Conservation (phyloP, 306 rosid species). For the Ammopiptanthus mongolicus region DNA sequence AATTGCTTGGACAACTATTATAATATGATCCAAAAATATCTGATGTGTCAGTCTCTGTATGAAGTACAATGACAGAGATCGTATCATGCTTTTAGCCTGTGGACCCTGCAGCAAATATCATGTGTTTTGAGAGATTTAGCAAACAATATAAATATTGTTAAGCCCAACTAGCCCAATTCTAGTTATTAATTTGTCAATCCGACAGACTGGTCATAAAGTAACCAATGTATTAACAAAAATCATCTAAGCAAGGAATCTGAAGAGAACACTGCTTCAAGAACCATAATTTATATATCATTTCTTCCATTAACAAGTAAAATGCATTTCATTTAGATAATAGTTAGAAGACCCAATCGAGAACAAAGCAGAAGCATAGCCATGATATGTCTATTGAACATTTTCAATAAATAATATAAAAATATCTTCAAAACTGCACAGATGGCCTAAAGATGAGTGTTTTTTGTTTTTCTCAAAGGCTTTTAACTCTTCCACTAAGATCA, state of each 20-base stretch:
- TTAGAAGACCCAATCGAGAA: not conserved
- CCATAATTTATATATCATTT: not conserved
- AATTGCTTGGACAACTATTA: conserved; percentile 32
- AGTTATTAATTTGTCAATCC: conserved; percentile 3
- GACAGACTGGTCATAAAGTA: conserved; percentile 3
- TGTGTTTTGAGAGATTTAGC: conserved; percentile 16
- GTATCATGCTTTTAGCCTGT: conserved; percentile 35
- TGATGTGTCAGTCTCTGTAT: conserved; percentile 38
- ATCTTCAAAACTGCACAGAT: not conserved
- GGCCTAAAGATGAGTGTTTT: not conserved
- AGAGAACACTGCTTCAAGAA: conserved; percentile 11
- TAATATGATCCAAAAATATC: conserved; percentile 29
- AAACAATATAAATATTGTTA: not conserved
- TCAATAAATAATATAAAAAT: not conserved
- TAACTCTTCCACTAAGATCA: not conserved
- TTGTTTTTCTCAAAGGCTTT: not conserved
- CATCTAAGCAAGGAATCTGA: not conserved
- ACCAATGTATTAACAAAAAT: not conserved
- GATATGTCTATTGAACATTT: not conserved
- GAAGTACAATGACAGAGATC: conserved; percentile 42
- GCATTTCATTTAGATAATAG: not conserved
- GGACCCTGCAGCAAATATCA: conserved; percentile 55
- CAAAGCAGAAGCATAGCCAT: not conserved
- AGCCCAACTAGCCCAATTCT: not conserved
- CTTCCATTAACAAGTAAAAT: not conserved